Conservation (phyloP, 495 filamentous ascomycete species). For the Penicillium diatomitis region DNA sequence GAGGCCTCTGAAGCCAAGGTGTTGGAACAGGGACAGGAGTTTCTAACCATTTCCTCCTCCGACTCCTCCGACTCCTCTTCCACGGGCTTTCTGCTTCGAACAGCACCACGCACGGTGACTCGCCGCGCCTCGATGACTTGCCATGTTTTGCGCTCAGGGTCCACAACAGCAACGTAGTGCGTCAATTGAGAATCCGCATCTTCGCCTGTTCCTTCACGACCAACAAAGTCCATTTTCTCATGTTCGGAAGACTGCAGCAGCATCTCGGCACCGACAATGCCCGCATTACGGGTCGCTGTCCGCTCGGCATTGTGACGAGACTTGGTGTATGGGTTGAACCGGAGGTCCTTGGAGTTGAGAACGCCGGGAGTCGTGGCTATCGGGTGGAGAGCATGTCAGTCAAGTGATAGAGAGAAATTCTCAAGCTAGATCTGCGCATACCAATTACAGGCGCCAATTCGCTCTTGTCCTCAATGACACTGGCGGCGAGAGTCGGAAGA, state of each 20-base stretch:
- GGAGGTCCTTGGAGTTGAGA: conserved; percentile 42
- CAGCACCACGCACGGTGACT: conserved; percentile 57
- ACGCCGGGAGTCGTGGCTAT: conserved; percentile 64
- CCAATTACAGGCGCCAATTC: conserved; percentile 54
- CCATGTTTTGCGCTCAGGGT: conserved; percentile 62
- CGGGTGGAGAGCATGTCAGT: background rate
- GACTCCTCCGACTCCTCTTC: conserved; percentile 33
- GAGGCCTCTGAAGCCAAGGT: no score
- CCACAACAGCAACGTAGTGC: conserved; percentile 81
- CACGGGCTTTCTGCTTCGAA: conserved; percentile 41
- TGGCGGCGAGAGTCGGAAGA: conserved; percentile 41
- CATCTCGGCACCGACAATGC: conserved; percentile 48
- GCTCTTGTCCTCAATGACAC: conserved; percentile 47
- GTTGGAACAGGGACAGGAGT: background rate
- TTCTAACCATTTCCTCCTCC: conserved; percentile 28
- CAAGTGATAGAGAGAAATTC: background rate
- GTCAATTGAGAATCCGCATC: conserved; percentile 58
- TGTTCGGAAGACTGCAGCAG: conserved; percentile 73
- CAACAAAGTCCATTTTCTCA: conserved; percentile 70
- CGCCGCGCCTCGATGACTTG: conserved; percentile 68
- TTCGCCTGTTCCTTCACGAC: conserved; percentile 55
- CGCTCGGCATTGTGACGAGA: conserved; percentile 29
- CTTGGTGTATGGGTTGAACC: conserved; percentile 57
- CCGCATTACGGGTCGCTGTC: conserved; percentile 31
- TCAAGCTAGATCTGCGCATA: conserved; percentile 3